These are phyloP conservation scores for Yamadazyma conglobata DNA, from an alignment of 1,139 yeast species.

Conservation along the genomic window DNA sequence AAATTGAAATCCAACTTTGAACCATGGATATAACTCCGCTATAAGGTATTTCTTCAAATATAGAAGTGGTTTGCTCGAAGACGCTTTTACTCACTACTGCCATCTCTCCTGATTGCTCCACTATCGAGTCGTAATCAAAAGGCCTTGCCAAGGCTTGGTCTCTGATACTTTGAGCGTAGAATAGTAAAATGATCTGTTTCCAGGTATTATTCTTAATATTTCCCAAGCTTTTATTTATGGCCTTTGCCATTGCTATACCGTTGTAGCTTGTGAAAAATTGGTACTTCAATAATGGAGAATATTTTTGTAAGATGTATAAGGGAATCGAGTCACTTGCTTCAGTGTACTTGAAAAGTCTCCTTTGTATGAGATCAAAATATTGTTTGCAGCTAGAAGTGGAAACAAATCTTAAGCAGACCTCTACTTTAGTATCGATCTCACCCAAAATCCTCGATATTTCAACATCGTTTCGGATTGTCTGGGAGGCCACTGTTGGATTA, in stretches of 20 bases:
- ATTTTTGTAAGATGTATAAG: constrained; percentile 35
- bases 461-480: constrained; percentile 1
- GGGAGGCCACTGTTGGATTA: not conserved
- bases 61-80: constrained; percentile 30
- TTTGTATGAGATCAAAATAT: constrained; percentile 39
- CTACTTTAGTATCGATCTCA: constrained; percentile 15
- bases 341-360: constrained; percentile 33
- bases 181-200: constrained; percentile 50
- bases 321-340: constrained; percentile 39
- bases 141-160: constrained; percentile 61
- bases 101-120: constrained; percentile 26
- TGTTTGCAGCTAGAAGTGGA: constrained; percentile 56
- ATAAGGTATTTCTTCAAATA: constrained; percentile 30
- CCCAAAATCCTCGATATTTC: constrained; percentile 5
- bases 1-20: constrained; percentile 32
- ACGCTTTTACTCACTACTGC: constrained; percentile 26
- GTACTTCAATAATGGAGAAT: constrained; percentile 50
- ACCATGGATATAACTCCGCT: constrained; percentile 26
- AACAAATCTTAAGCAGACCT: constrained; percentile 37
- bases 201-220: constrained; percentile 50
- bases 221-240: constrained; percentile 37
- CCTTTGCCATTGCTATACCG: constrained; percentile 35
- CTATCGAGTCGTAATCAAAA: constrained; percentile 37
- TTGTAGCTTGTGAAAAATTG: constrained; percentile 43
- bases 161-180: constrained; percentile 46